phyloP scores from a whole-genome alignment of 164 flowering plant species.

The Magnolia officinalis region DNA sequence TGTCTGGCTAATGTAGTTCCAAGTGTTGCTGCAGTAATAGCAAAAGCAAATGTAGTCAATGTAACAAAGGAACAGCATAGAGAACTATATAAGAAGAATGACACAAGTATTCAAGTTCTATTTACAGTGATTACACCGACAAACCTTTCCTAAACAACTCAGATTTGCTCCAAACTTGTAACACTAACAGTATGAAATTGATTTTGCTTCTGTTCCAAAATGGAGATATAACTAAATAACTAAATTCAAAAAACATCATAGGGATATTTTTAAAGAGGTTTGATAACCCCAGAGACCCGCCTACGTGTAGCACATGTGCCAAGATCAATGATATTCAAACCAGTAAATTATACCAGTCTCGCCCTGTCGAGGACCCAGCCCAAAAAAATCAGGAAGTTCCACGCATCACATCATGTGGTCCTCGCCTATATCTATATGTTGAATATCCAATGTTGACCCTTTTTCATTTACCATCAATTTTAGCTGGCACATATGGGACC shows the following conservation, averaged over 20 bases:
- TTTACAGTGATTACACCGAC: too few species aligned
- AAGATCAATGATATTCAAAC: too few species aligned
- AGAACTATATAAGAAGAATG: neutral
- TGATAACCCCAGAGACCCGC: too few species aligned
- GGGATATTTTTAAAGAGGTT: too few species aligned
- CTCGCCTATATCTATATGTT: too few species aligned
- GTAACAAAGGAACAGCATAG: constrained; percentile 4
- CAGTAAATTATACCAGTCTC: too few species aligned
- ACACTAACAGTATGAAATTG: neutral
- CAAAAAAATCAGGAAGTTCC: too few species aligned
- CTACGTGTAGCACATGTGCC: too few species aligned
- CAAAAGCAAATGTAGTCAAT: constrained; percentile 10
- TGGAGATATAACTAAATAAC: neutral
- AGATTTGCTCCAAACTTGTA: neutral
- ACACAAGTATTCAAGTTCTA: neutral
- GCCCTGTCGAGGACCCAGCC: too few species aligned
- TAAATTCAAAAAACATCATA: too few species aligned
- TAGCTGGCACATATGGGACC: too few species aligned
- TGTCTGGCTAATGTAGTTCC: constrained; percentile 74
- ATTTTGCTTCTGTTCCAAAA: neutral
- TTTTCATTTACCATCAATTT: neutral
- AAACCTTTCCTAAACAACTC: neutral
- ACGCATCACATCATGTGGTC: too few species aligned
- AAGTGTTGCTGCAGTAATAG: constrained; percentile 63
- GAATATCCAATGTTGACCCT: neutral